Evolutionary conservation across 2,329 filamentous ascomycete species (phyloP).

Genomic region (Aspergillus brasiliensis): DNA sequence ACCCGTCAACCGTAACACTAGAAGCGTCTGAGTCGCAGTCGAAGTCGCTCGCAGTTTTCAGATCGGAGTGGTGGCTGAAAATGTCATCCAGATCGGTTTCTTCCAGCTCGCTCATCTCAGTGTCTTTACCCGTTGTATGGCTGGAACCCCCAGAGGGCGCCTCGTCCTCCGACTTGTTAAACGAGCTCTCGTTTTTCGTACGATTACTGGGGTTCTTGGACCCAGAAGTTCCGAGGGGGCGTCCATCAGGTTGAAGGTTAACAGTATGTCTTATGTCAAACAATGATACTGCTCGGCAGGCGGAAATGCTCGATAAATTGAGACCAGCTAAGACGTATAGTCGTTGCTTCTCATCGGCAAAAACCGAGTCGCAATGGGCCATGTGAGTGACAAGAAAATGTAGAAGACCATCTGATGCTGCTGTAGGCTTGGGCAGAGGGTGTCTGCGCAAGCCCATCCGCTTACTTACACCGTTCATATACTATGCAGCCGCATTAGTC

Average conservation of each 20-base stretch:
- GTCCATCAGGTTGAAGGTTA: slow-evolving; percentile 6
- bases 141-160: neutral
- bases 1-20: slow-evolving; percentile 23
- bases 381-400: slow-evolving; percentile 16
- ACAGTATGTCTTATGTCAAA: slow-evolving; percentile 17
- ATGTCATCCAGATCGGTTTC: slow-evolving; percentile 3
- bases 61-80: slow-evolving; percentile 6
- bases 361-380: slow-evolving; percentile 14
- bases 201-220: neutral
- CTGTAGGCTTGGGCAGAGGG: slow-evolving; percentile 14
- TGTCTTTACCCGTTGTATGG: neutral
- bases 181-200: neutral
- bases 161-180: neutral
- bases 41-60: slow-evolving; percentile 6
- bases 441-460: slow-evolving; percentile 13
- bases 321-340: slow-evolving; percentile 17
- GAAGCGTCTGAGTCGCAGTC: slow-evolving; percentile 17
- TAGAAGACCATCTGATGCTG: slow-evolving; percentile 17
- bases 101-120: neutral
- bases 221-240: slow-evolving; percentile 1
- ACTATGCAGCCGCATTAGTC: slow-evolving; percentile 8
- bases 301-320: slow-evolving; percentile 20
- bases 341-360: slow-evolving; percentile 21
- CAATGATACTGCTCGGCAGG: slow-evolving; percentile 19
- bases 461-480: slow-evolving; percentile 20